Conservation (phyloP, 176 grass and related monocot species). For the Paspalum notatum region DNA sequence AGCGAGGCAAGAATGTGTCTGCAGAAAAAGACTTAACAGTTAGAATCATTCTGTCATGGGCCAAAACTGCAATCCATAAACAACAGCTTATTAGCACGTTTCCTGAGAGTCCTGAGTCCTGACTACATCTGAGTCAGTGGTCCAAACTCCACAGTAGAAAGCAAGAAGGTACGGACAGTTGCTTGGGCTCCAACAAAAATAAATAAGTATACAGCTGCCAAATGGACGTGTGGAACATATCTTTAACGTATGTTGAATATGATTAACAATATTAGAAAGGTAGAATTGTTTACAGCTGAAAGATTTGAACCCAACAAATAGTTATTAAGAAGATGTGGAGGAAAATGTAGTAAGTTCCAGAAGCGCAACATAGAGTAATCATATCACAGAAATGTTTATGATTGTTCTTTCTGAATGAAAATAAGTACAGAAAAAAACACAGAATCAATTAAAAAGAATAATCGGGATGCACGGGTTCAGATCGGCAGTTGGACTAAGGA, state of each 20-base stretch:
- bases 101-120: background rate
- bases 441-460: background rate
- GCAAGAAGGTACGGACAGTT: background rate
- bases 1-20: conserved; percentile 23
- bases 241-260: background rate
- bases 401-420: background rate
- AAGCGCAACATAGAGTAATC: background rate
- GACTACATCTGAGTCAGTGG: conserved; percentile 33
- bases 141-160: conserved; percentile 18
- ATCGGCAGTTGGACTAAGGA: background rate
- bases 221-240: background rate
- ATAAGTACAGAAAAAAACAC: background rate
- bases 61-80: conserved; percentile 35
- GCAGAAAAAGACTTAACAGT: conserved; percentile 21
- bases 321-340: background rate
- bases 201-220: background rate
- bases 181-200: conserved; percentile 28
- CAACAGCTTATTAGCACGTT: conserved; percentile 25
- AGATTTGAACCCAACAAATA: background rate
- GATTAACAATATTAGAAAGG: background rate
- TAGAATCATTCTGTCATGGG: conserved; percentile 38
- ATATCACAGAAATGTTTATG: background rate
- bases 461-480: background rate
- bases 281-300: background rate
- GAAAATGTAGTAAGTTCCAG: background rate